A percentile compares a stretch with the other conserved stretches of the same genome.
Conservation (phyloP, 2,329 filamentous ascomycete species). For the Byssothecium circinans region DNA sequence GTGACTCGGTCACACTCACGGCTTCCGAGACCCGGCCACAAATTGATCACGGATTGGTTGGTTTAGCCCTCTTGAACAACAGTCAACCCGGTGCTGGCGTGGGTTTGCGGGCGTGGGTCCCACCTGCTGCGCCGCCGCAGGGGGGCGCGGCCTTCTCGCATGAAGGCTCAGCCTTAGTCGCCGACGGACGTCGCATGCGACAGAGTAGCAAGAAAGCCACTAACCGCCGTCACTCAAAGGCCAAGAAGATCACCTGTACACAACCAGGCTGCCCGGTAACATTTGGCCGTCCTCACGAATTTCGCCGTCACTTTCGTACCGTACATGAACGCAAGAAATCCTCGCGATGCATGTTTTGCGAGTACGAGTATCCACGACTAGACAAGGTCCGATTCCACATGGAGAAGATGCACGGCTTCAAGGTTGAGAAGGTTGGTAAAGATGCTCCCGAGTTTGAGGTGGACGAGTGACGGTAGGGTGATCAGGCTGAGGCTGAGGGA, state of each 20-base stretch:
- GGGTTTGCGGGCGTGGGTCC: not conserved
- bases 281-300: constrained; percentile 6
- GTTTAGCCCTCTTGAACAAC: not conserved
- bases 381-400: constrained; percentile 10
- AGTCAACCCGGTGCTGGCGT: not conserved
- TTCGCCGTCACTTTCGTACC: constrained; percentile 7
- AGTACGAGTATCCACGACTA: constrained; percentile 5
- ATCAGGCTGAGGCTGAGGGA: not conserved
- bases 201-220: not conserved
- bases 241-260: not conserved
- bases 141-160: not conserved
- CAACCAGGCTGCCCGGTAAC: constrained; percentile 1
- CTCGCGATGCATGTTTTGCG: constrained; percentile 5
- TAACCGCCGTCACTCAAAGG: not conserved
- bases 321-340: not conserved
- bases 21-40: too few relatives aligned
- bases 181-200: not conserved
- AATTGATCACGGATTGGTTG: too few relatives aligned
- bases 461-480: not conserved
- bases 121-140: not conserved
- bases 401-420: constrained; percentile 6
- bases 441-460: not conserved
- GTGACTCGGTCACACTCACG: too few relatives aligned
- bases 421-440: not conserved
- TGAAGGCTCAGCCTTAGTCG: not conserved